Conservation (phyloP, 2,329 filamentous ascomycete genomes). For the Rutstroemia sp. region DNA sequence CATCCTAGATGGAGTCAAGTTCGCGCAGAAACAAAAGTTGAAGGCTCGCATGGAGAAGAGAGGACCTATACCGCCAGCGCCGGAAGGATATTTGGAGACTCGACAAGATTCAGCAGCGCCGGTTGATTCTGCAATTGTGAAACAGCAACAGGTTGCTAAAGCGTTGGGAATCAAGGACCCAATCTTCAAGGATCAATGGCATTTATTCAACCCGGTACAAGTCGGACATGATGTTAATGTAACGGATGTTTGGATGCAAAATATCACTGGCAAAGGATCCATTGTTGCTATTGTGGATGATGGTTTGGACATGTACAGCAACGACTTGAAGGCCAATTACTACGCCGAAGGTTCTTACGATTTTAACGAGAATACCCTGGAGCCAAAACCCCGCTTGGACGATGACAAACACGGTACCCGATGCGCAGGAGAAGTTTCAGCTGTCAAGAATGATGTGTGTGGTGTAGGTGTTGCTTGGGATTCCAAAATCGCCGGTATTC, state of each 20-base stretch:
- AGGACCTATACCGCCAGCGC: conserved; percentile 22
- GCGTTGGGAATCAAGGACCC: conserved; percentile 76
- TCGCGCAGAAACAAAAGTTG: conserved; percentile 70
- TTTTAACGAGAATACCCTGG: conserved; percentile 78
- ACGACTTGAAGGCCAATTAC: conserved; percentile 89
- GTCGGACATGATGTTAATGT: conserved; percentile 91
- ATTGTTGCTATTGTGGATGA: conserved; percentile 95
- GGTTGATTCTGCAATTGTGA: conserved; percentile 39
- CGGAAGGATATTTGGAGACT: conserved; percentile 16
- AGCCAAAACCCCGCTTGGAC: conserved; percentile 72
- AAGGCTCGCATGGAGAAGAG: conserved; percentile 54
- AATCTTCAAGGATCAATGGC: conserved; percentile 93
- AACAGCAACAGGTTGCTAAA: conserved; percentile 53
- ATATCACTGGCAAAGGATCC: conserved; percentile 80
- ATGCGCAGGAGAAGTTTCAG: conserved; percentile 89
- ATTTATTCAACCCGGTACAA: conserved; percentile 77
- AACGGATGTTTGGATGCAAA: conserved; percentile 85
- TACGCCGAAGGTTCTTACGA: conserved; percentile 90
- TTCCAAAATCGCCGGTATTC: conserved; percentile 80
- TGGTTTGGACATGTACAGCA: conserved; percentile 90
- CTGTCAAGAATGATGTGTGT: conserved; percentile 86
- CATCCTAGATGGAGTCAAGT: conserved; percentile 65
- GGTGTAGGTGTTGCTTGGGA: conserved; percentile 95
- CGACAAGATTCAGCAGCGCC: conserved; percentile 17
- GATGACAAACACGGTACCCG: conserved; percentile 91